Evolutionary conservation across 768 basidiomycete species (phyloP).

Genomic region (Cystoderma amianthinum): DNA sequence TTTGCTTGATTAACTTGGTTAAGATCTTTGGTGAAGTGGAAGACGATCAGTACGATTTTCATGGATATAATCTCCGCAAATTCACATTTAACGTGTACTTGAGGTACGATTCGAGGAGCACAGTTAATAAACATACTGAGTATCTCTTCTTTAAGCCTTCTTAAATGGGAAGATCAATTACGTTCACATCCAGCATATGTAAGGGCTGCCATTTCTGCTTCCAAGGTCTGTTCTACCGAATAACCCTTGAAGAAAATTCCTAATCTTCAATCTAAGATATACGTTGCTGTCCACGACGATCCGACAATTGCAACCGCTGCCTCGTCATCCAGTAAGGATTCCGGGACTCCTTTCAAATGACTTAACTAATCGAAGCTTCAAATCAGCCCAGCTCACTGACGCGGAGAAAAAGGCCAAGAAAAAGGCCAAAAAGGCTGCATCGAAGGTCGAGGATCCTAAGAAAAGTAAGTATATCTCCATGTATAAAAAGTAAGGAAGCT

Average conservation of each 20-base stretch:
- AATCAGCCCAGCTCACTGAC: slow-evolving; percentile 38
- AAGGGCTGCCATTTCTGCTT: slow-evolving; percentile 62
- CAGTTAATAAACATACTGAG: slow-evolving; percentile 4
- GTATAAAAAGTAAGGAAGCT: neutral
- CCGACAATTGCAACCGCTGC: slow-evolving; percentile 48
- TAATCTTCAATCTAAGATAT: slow-evolving; percentile 47
- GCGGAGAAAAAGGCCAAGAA: slow-evolving; percentile 80
- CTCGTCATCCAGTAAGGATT: slow-evolving; percentile 32
- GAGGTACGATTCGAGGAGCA: slow-evolving; percentile 44
- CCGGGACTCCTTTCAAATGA: no score
- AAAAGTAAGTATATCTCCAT: slow-evolving; percentile 42
- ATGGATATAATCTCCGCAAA: slow-evolving; percentile 87
- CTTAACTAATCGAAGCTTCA: no score
- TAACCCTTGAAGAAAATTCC: slow-evolving; percentile 1
- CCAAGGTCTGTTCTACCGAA: slow-evolving; percentile 39
- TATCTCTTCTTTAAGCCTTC: no score
- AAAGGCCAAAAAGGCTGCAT: slow-evolving; percentile 78
- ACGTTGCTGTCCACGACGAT: slow-evolving; percentile 63
- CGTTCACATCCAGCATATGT: slow-evolving; percentile 75
- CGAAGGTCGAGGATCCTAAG: slow-evolving; percentile 62
- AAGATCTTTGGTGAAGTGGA: slow-evolving; percentile 85
- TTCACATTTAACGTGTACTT: slow-evolving; percentile 83
- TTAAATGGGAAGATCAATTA: slow-evolving; percentile 77
- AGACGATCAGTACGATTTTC: slow-evolving; percentile 98
- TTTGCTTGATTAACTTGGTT: neutral